Percentiles rank a stretch among this genome's conserved stretches.
phyloP scores from a whole-genome alignment of 768 basidiomycete genomes.

The Russula compacta region DNA sequence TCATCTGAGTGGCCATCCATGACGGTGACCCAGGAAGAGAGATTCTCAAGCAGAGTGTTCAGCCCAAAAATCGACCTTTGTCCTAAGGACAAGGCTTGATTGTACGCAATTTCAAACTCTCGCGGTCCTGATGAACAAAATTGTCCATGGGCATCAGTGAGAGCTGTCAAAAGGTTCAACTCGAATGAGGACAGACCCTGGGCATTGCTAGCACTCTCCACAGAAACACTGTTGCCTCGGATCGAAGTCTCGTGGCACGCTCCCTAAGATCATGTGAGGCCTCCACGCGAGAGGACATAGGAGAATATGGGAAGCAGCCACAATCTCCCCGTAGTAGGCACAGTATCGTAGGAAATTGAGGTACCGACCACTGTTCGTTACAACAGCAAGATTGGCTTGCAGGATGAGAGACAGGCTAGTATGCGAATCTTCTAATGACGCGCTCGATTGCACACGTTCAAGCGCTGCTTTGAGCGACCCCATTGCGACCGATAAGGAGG shows the following conservation, averaged over 20 bases:
- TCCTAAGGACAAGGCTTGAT: background rate
- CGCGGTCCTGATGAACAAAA: background rate
- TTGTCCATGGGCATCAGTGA: background rate
- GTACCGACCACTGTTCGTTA: background rate
- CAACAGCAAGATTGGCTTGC: background rate
- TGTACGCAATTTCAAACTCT: background rate
- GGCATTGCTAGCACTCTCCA: background rate
- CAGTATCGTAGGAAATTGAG: background rate
- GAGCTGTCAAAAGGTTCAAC: background rate
- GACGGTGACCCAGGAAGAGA: background rate
- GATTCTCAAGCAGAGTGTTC: background rate
- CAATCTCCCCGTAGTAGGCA: background rate
- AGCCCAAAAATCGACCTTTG: background rate
- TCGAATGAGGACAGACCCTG: background rate
- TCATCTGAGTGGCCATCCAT: background rate
- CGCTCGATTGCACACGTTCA: background rate
- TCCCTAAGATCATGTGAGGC: background rate
- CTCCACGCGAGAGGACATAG: background rate
- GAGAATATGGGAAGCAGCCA: background rate
- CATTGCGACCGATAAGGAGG: background rate
- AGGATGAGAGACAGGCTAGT: background rate
- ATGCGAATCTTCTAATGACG: background rate
- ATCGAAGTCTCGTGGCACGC: background rate
- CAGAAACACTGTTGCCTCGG: background rate
- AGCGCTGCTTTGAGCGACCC: background rate